Evolutionary conservation across 139 green algal genomes (phyloP).

Genomic region (Chlamydomonas sp.): DNA sequence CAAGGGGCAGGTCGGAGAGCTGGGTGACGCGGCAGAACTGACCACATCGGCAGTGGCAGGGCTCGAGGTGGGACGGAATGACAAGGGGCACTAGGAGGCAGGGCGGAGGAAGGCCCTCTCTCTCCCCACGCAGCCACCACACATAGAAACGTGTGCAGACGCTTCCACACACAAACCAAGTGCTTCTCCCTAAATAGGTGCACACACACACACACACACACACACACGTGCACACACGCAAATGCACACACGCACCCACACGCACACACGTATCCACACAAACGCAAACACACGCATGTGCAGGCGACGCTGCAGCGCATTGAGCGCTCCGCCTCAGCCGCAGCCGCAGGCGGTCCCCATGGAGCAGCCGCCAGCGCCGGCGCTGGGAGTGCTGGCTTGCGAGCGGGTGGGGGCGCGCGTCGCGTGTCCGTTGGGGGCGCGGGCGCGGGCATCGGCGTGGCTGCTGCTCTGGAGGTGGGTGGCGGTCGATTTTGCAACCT

Average conservation of each 20-base stretch:
- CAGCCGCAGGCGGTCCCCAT: neutral
- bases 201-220: no score
- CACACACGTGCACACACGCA: no score
- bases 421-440: neutral
- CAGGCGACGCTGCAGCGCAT: constrained; percentile 42
- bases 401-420: neutral
- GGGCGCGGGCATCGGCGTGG: neutral
- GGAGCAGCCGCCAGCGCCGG: neutral
- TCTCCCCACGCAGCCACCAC: no score
- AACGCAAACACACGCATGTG: no score
- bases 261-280: no score
- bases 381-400: neutral
- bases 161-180: no score
- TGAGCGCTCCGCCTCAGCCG: constrained; percentile 11
- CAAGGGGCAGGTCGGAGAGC: constrained; percentile 34
- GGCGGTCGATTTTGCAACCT: neutral
- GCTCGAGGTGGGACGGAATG: no score
- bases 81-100: no score
- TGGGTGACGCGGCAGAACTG: constrained; percentile 39
- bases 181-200: no score
- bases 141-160: no score
- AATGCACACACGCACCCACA: no score
- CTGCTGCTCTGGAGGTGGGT: neutral
- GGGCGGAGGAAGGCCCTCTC: no score
- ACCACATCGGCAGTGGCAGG: constrained; percentile 33